Conservation (phyloP, 2,329 filamentous ascomycete genomes). For the Arthrobotrys megalospora region DNA sequence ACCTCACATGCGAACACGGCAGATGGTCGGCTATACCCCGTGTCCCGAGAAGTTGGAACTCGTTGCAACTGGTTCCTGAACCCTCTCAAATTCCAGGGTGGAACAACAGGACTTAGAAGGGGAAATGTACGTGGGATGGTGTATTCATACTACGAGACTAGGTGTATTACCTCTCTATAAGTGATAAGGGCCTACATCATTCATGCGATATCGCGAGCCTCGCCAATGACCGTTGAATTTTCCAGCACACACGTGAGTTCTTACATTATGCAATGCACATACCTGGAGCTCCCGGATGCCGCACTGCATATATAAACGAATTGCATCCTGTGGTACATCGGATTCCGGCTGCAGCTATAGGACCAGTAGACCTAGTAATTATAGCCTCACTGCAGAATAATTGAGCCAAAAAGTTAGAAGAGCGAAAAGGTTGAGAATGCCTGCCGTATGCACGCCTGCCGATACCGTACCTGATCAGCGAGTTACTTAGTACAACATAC, state of each 20-base stretch:
- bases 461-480: slow-evolving; percentile 12
- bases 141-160: no score
- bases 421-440: neutral
- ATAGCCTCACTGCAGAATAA: slow-evolving; percentile 9
- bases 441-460: neutral
- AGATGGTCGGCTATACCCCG: neutral
- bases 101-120: neutral
- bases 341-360: neutral
- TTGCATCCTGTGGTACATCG: slow-evolving; percentile 1
- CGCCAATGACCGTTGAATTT: neutral
- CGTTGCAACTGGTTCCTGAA: neutral
- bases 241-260: slow-evolving; percentile 17
- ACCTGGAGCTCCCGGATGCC: slow-evolving; percentile 20
- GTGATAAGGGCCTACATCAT: neutral
- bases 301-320: slow-evolving; percentile 20
- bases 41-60: slow-evolving; percentile 1
- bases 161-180: no score
- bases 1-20: slow-evolving; percentile 1
- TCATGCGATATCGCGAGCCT: neutral
- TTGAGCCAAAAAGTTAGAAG: neutral
- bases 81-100: neutral
- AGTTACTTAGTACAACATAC: neutral
- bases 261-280: slow-evolving; percentile 1
- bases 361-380: neutral
- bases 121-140: neutral